Percentiles rank a stretch among this genome's conserved stretches.
phyloP scores from a whole-genome alignment of 2,329 filamentous ascomycete species.

The Talaromyces atroroseus region DNA sequence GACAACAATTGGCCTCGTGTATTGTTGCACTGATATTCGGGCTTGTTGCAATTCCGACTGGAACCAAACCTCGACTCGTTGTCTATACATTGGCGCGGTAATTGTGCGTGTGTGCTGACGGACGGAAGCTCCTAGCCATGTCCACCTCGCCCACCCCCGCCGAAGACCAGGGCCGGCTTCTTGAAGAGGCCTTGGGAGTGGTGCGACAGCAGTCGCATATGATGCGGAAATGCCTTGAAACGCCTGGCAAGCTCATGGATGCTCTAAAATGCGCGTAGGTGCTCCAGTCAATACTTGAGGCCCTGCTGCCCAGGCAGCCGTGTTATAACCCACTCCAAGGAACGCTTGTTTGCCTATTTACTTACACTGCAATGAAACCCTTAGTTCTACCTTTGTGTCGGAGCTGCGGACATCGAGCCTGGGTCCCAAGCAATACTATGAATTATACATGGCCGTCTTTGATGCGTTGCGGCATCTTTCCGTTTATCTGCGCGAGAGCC shows the following conservation, averaged over 20 bases:
- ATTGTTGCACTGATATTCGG: background rate
- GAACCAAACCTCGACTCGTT: background rate
- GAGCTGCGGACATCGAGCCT: constrained; percentile 94
- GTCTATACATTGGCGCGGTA: background rate
- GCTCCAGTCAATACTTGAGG: background rate
- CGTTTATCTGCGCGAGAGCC: constrained; percentile 92
- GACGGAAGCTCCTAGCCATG: constrained; percentile 32
- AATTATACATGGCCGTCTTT: constrained; percentile 98
- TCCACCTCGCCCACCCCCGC: constrained; percentile 54
- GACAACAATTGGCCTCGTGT: background rate
- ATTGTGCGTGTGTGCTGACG: background rate
- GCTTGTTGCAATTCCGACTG: background rate
- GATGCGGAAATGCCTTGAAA: constrained; percentile 97
- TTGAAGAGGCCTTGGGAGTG: constrained; percentile 93
- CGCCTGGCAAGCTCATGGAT: constrained; percentile 98
- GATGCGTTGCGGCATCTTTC: constrained; percentile 95
- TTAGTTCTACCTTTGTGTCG: constrained; percentile 93
- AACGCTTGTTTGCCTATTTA: constrained; percentile 17
- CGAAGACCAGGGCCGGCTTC: constrained; percentile 81
- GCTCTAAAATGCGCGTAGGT: constrained; percentile 97
- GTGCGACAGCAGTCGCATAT: constrained; percentile 94
- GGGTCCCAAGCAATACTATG: constrained; percentile 99
- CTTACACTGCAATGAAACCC: constrained; percentile 1
- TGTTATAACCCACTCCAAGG: background rate
- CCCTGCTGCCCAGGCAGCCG: constrained; percentile 22